Base-by-base conservation (phyloP, 768 basidiomycete species). In the Hericium erinaceus region DNA sequence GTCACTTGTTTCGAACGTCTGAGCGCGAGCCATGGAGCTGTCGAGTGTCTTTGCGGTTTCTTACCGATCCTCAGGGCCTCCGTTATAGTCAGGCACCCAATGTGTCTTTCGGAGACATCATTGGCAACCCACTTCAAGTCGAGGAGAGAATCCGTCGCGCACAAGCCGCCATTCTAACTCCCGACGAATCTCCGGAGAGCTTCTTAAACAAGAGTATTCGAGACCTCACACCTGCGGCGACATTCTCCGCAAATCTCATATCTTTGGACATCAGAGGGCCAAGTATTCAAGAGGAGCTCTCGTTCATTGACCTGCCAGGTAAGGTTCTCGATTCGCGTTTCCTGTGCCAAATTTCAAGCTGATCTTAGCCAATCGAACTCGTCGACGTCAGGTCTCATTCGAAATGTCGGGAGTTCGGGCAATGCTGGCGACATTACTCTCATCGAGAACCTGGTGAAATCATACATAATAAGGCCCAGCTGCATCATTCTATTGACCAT, bases 61-160 rank as follows among this genome's bases (percentile, higher is more conserved):
- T 62, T 4, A 68, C 66, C 11, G 73, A 72, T 44, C 56, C 56
- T 11, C 40, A 64, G 3, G 70, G 68, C 1, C 39, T 33, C 18
- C 55, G 58, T 4, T 60, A 70, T 2, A 82, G 84, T 74, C 60
- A 60, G 60, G 58, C 55, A 11, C 59, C 54, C 38, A 61, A 64
- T 26, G 61, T 62, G 13, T 33, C 49, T n/a, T 73, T 72, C 22
- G 69, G 70, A 0, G 62, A 63, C 0, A 62, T 72, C 0, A 85
- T 89, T 38, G 72, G 66, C 40, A 70, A 79, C 54, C 82, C 81
- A 60, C 60, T 64, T 0, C 64, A 76, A 0, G 86, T 89, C 2
- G 84, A 88, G 57, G 84, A 85, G 4, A 75, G 84, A 3, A 83
- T 89, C 52, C 74, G 82, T 13, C 75, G 82, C 0, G 87, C 87